phyloP scores from a whole-genome alignment of 2,329 filamentous ascomycete genomes.

The Metarhizium rileyi region DNA sequence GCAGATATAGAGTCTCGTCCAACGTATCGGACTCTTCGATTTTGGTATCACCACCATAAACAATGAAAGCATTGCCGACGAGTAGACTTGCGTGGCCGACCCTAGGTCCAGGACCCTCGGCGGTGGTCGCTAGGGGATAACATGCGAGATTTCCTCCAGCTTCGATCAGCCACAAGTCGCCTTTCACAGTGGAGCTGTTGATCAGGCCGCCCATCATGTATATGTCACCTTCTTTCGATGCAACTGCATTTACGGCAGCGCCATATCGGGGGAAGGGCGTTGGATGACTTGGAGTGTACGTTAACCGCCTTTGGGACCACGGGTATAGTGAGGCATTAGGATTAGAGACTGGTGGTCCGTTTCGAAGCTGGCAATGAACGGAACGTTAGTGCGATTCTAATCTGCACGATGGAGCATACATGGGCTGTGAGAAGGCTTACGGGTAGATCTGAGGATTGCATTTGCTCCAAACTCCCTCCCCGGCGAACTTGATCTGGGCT shows the following conservation, averaged over 20 bases:
- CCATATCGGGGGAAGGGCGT: conserved; percentile 96
- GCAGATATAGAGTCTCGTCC: conserved; percentile 89
- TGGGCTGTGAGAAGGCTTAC: conserved; percentile 22
- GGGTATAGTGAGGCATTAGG: conserved; percentile 80
- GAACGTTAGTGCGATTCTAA: background rate
- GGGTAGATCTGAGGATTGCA: conserved; percentile 27
- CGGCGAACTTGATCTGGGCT: conserved; percentile 58
- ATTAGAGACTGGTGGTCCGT: conserved; percentile 38
- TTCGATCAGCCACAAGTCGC: conserved; percentile 96
- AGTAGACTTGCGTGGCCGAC: conserved; percentile 90
- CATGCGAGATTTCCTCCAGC: conserved; percentile 80
- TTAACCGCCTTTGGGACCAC: conserved; percentile 85
- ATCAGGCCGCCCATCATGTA: conserved; percentile 97
- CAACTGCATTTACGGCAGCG: conserved; percentile 83
- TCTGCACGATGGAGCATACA: background rate
- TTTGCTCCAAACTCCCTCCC: conserved; percentile 41
- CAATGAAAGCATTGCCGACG: conserved; percentile 97
- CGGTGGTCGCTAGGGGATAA: conserved; percentile 82
- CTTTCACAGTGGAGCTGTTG: conserved; percentile 90
- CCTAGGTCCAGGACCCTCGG: conserved; percentile 87
- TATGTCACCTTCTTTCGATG: conserved; percentile 93
- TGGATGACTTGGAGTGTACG: conserved; percentile 70
- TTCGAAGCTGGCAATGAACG: conserved; percentile 38
- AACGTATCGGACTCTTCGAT: conserved; percentile 84
- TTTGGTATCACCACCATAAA: conserved; percentile 97